A percentile compares a stretch with the other conserved stretches of the same genome.
phyloP scores from a whole-genome alignment of 768 basidiomycete species.

The Lactarius tabidus region DNA sequence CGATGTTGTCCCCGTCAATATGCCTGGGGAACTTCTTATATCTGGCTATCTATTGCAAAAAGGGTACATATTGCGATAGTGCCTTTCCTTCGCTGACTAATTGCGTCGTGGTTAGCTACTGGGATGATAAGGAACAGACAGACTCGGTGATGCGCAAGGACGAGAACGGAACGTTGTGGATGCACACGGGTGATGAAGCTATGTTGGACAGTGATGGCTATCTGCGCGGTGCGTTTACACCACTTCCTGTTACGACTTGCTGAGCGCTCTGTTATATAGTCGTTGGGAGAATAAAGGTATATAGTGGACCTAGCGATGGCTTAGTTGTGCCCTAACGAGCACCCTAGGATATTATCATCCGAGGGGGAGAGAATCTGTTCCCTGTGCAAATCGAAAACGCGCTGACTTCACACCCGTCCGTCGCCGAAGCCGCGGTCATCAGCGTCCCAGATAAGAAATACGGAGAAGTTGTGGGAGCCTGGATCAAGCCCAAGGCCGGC shows the following conservation, averaged over 20 bases:
- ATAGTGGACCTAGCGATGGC: neutral
- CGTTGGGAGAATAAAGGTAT: slow-evolving; percentile 75
- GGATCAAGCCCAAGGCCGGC: slow-evolving; percentile 49
- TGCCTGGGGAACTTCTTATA: slow-evolving; percentile 69
- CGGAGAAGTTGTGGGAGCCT: slow-evolving; percentile 80
- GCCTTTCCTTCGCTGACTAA: slow-evolving; percentile 3
- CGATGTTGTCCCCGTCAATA: slow-evolving; percentile 63
- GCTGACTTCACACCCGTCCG: slow-evolving; percentile 48
- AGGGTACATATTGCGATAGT: slow-evolving; percentile 44
- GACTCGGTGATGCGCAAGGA: slow-evolving; percentile 49
- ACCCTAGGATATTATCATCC: slow-evolving; percentile 72
- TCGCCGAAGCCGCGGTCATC: slow-evolving; percentile 71
- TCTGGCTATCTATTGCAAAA: slow-evolving; percentile 78
- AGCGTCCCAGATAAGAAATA: slow-evolving; percentile 64
- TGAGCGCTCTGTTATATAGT: slow-evolving; percentile 40
- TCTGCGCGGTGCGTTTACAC: slow-evolving; percentile 48
- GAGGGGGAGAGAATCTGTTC: slow-evolving; percentile 85
- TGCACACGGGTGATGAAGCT: slow-evolving; percentile 80
- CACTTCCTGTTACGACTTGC: neutral
- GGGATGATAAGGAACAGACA: slow-evolving; percentile 71
- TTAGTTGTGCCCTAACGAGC: neutral
- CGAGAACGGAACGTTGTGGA: slow-evolving; percentile 61
- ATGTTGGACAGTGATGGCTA: slow-evolving; percentile 82
- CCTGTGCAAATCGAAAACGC: slow-evolving; percentile 83
- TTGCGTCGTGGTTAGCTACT: slow-evolving; percentile 53